Conservation (phyloP, 371 early-diverging fungal species). For the Chytridium lagenaria region DNA sequence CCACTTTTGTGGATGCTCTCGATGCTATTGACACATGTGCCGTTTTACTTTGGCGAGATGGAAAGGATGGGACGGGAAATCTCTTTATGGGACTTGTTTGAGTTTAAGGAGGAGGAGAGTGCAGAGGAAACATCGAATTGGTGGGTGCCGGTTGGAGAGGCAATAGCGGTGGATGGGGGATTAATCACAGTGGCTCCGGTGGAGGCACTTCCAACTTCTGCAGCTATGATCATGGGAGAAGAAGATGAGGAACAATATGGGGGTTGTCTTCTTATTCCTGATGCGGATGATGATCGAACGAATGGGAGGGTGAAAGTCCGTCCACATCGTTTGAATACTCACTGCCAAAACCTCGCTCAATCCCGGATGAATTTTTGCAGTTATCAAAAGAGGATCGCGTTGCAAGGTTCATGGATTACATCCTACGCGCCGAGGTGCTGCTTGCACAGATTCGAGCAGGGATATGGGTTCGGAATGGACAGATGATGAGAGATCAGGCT, state of each 20-base stretch:
- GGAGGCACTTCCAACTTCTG: too few species aligned
- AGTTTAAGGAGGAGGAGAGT: not conserved
- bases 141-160: constrained; percentile 7
- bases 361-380: not conserved
- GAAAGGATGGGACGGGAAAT: not conserved
- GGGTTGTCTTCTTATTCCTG: constrained; percentile 2
- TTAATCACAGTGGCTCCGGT: not conserved
- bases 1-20: constrained; percentile 61
- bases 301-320: not conserved
- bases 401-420: constrained; percentile 74
- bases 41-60: constrained; percentile 6
- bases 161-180: not conserved
- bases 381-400: constrained; percentile 37
- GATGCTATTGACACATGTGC: constrained; percentile 4
- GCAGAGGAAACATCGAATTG: not conserved
- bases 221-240: not conserved
- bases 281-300: not conserved
- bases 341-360: not conserved
- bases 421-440: constrained; percentile 76
- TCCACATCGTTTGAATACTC: not conserved
- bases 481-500: constrained; percentile 59
- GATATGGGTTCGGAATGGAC: constrained; percentile 95
- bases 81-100: constrained; percentile 1
- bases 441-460: constrained; percentile 91
- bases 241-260: not conserved